These are phyloP conservation scores for Hyphodiscus hymeniophilus DNA, from an alignment of 495 filamentous ascomycete genomes.

Conservation along the genomic window DNA sequence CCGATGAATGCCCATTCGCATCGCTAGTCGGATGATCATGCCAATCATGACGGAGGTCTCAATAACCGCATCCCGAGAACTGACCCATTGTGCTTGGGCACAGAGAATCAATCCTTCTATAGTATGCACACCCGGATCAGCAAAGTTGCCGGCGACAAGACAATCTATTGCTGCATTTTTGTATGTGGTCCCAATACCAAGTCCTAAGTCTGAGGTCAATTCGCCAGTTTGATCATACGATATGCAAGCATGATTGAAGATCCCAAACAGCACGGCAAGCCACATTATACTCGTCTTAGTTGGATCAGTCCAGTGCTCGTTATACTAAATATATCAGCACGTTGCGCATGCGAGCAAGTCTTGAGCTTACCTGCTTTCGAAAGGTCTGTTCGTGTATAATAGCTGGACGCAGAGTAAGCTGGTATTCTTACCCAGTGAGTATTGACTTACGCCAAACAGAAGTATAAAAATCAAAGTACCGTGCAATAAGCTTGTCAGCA, in stretches of 20 bases:
- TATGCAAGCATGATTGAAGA: neutral
- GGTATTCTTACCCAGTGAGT: neutral
- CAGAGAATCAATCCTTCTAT: conserved; percentile 27
- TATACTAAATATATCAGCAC: neutral
- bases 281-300: neutral
- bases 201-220: neutral
- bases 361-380: neutral
- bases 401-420: neutral
- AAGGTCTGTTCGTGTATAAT: conserved; percentile 1
- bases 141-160: conserved; percentile 22
- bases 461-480: neutral
- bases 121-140: conserved; percentile 25
- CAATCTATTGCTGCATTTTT: conserved; percentile 18
- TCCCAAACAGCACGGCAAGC: conserved; percentile 3
- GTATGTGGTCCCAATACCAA: neutral
- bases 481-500: neutral
- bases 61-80: conserved; percentile 23
- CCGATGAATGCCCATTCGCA: conserved; percentile 49
- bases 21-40: conserved; percentile 33
- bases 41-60: conserved; percentile 26
- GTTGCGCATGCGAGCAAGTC: neutral
- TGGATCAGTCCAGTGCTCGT: conserved; percentile 1
- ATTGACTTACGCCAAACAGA: neutral
- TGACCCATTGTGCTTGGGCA: conserved; percentile 24
- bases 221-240: neutral